A percentile compares a stretch with the other conserved stretches of the same genome.
phyloP scores from a whole-genome alignment of 768 basidiomycete genomes.

The Lentinus brumalis region DNA sequence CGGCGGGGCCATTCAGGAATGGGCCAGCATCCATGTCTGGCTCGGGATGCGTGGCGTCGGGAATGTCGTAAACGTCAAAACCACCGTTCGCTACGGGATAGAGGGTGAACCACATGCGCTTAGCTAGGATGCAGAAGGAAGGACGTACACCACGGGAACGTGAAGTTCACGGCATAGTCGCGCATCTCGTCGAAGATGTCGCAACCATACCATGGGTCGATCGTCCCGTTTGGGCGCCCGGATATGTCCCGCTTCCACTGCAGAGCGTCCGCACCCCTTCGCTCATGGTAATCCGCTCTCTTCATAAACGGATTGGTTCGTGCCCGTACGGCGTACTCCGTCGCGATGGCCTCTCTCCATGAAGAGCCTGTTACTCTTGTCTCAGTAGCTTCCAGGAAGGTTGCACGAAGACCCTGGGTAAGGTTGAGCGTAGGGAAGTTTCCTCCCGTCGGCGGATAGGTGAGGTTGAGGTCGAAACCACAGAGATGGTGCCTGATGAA shows the following conservation, averaged over 20 bases:
- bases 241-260: conserved; percentile 52
- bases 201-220: conserved; percentile 44
- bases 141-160: conserved; percentile 52
- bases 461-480: conserved; percentile 63
- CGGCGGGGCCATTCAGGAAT: conserved; percentile 61
- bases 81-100: conserved; percentile 6
- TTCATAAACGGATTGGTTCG: not conserved
- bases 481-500: conserved; percentile 54
- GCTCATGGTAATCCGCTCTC: conserved; percentile 15
- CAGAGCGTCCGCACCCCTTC: conserved; percentile 25
- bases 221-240: conserved; percentile 53
- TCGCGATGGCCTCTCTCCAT: conserved; percentile 4
- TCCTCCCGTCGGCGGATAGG: conserved; percentile 63
- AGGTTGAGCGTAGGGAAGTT: conserved; percentile 43
- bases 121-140: not conserved
- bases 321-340: conserved; percentile 1
- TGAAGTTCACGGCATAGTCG: conserved; percentile 72
- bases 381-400: not conserved
- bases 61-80: conserved; percentile 22
- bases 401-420: conserved; percentile 1
- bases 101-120: not conserved
- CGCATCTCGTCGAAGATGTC: conserved; percentile 61
- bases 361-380: not conserved
- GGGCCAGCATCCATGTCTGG: conserved; percentile 49
- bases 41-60: conserved; percentile 41